phyloP scores from a whole-genome alignment of 2,329 filamentous ascomycete genomes.

The Trichoderma pleuroti region DNA sequence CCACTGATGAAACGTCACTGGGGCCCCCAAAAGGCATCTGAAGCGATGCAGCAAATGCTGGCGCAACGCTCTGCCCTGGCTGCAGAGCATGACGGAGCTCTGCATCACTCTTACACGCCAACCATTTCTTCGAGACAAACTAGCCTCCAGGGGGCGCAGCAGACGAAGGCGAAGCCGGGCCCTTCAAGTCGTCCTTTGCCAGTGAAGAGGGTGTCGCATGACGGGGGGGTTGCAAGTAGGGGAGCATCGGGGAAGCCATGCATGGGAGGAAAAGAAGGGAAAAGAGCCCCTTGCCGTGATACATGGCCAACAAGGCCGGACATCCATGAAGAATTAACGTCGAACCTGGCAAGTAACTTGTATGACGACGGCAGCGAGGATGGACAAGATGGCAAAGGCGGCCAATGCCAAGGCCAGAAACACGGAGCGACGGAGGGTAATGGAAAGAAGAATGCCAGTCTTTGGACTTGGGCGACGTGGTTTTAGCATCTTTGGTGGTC shows the following conservation, averaged over 20 bases:
- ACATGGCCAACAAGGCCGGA: constrained; percentile 20
- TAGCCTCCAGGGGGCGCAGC: neutral
- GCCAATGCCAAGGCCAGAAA: neutral
- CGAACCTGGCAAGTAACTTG: neutral
- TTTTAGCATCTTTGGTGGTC: neutral
- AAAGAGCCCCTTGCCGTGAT: constrained; percentile 22
- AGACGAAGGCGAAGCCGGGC: neutral
- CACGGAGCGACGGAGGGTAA: neutral
- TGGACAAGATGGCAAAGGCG: neutral
- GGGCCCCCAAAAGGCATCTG: constrained; percentile 43
- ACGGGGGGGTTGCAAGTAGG: neutral
- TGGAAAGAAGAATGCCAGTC: constrained; percentile 28
- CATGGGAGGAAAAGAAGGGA: neutral
- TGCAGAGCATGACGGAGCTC: neutral
- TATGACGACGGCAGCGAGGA: neutral
- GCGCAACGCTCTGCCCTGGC: neutral
- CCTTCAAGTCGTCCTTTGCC: neutral
- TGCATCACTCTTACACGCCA: neutral
- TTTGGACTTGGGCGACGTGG: constrained; percentile 27
- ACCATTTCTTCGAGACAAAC: neutral
- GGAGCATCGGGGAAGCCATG: neutral
- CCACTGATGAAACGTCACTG: constrained; percentile 47
- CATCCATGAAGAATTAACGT: neutral
- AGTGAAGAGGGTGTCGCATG: neutral
- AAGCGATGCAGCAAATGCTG: constrained; percentile 39